Evolutionary conservation across 1,284 basidiomycete species (phyloP), one percentile per base, ranked within the genome.

Genomic region (Schizophyllum commune): DNA sequence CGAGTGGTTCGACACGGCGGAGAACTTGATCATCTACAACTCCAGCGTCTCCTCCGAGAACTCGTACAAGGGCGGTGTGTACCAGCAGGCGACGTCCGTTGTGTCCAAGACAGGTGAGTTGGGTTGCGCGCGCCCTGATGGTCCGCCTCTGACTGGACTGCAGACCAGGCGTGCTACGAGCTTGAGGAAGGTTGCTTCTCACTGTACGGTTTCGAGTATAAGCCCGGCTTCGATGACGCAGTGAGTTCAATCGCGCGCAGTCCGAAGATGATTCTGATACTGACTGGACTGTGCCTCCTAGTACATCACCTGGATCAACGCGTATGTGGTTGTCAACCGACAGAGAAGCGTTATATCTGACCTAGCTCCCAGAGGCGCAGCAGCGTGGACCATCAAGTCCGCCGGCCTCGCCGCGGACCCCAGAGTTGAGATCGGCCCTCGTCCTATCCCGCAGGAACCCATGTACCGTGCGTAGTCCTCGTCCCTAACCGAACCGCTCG

Each of bases 401-500:
- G 69, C 74, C 33, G 90, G 85, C 9, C 78, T 92, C 69, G 81
- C 77, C 7, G 79, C 85, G 1, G 83, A 90, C 68, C 32, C 71
- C 1, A 57, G 63, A 0, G 81, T 81, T 20, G 74, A 87, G 61
- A 86, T 92, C 55, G 73, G 81, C 0, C 77, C 81, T 56, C 77
- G 92, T 54, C 77, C 83, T 7, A 79, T 94, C 19, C 77, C 89
- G 0, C 81, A 86, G 66, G 89, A 91, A 69, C 88, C 88, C 2
- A 84, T 90, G 85, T 81, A 65, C 51, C 72, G 27, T 27, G 27
- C 27, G 27, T 27, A 5, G 27, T 2, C 27, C 27, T 27, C 27
- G 5, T 27, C 3, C 5, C 27, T 27, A 27, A 27, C 27, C 27
- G 27, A 5, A 27, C 5, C 61, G 22, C 7, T 21, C 15, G 32